Percentiles rank a stretch among this genome's conserved stretches.
Conservation (phyloP, 345 rosid genomes). For the Aethionema arabicum region DNA sequence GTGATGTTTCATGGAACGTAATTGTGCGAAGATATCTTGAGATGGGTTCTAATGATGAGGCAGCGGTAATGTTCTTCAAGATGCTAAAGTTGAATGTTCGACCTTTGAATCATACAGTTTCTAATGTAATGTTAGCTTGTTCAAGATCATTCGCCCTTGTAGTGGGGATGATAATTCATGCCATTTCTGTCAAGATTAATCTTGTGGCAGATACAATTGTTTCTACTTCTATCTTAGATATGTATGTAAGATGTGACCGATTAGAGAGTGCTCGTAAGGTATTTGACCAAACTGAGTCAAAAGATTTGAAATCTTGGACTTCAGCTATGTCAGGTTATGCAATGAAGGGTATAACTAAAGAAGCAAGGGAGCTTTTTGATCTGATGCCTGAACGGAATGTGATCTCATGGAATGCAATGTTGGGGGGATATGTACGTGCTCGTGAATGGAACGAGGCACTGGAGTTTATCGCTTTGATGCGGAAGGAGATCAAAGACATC, state of each 20-base stretch:
- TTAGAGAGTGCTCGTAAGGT: constrained; percentile 59
- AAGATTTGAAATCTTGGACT: constrained; percentile 70
- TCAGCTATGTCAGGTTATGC: constrained; percentile 72
- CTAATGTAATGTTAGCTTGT: constrained; percentile 76
- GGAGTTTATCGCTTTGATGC: constrained; percentile 54
- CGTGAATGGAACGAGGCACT: constrained; percentile 67
- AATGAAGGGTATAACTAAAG: constrained; percentile 50
- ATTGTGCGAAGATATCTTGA: constrained; percentile 80
- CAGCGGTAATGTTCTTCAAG: constrained; percentile 58
- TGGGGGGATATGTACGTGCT: constrained; percentile 62
- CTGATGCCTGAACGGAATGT: constrained; percentile 74
- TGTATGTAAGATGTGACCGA: constrained; percentile 67
- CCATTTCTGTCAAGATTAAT: constrained; percentile 45
- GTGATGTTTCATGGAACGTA: constrained; percentile 83
- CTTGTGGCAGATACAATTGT: constrained; percentile 53
- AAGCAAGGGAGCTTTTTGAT: constrained; percentile 71
- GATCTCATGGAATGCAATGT: constrained; percentile 82
- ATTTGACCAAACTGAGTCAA: constrained; percentile 52
- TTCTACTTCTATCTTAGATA: constrained; percentile 58
- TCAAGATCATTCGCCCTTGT: constrained; percentile 46
- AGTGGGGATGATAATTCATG: constrained; percentile 78
- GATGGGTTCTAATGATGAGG: constrained; percentile 57
- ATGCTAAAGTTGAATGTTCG: constrained; percentile 46
- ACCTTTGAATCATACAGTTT: constrained; percentile 67
- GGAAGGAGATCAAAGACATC: constrained; percentile 41